Percentiles rank a stretch among this genome's conserved stretches.
These are phyloP conservation scores for Endotrypanum monterogeii DNA, from an alignment of 208 protist genomes.

Conservation along the genomic window DNA sequence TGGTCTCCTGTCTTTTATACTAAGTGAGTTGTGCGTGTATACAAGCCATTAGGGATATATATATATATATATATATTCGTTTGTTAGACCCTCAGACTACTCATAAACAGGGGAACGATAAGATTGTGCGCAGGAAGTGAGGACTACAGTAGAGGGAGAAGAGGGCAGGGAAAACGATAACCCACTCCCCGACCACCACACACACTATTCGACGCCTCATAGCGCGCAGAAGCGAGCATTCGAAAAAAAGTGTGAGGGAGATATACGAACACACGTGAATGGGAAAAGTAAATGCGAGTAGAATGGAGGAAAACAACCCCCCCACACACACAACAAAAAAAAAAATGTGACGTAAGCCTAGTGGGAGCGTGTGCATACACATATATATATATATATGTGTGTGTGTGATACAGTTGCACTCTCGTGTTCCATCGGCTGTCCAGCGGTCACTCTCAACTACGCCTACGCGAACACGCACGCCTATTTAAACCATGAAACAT, in stretches of 20 bases:
- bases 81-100: not conserved
- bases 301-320: not conserved
- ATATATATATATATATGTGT: too few relatives aligned
- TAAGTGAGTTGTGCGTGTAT: not conserved
- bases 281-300: too few relatives aligned
- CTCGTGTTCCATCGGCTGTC: too few relatives aligned
- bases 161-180: not conserved
- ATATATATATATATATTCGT: not conserved
- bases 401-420: too few relatives aligned
- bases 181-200: not conserved
- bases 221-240: not conserved
- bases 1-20: too few relatives aligned
- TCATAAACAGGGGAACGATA: not conserved
- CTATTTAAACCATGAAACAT: not conserved
- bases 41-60: not conserved
- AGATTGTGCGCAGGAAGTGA: not conserved
- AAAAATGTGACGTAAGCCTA: too few relatives aligned
- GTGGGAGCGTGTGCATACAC: too few relatives aligned
- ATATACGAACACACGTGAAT: not conserved
- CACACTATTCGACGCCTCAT: not conserved
- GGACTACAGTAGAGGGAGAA: not conserved
- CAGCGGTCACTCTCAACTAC: too few relatives aligned
- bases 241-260: not conserved
- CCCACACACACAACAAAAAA: too few relatives aligned
- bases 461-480: too few relatives aligned